These are phyloP conservation scores for Ophiostoma piceae DNA, from an alignment of 2,329 filamentous ascomycete species.

Conservation along the genomic window DNA sequence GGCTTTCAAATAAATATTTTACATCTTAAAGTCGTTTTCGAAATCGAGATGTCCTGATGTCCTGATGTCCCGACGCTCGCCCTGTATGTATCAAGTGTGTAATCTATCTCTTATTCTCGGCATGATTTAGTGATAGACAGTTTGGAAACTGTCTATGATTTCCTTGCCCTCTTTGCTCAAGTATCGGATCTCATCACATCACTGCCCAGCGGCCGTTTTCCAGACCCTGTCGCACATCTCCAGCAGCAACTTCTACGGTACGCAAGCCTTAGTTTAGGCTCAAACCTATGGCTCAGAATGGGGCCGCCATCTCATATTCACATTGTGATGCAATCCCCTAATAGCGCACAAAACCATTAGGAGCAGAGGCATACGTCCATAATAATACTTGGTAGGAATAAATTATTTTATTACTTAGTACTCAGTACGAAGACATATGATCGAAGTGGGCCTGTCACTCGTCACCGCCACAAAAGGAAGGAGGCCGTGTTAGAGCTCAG, in stretches of 20 bases:
- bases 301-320: background rate
- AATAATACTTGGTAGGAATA: background rate
- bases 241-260: background rate
- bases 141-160: background rate
- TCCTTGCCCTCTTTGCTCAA: background rate
- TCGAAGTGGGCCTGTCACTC: background rate
- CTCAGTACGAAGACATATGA: background rate
- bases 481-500: slow-evolving; percentile 1
- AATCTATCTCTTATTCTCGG: background rate
- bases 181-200: slow-evolving; percentile 11
- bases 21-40: background rate
- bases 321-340: too few species aligned
- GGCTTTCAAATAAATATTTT: background rate
- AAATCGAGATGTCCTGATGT: background rate
- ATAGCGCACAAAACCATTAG: background rate
- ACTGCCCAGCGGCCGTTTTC: slow-evolving; percentile 14
- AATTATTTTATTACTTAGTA: too few species aligned
- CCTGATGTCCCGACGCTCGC: too few species aligned
- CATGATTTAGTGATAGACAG: background rate
- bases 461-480: slow-evolving; percentile 13
- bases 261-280: background rate
- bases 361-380: background rate
- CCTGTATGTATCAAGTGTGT: background rate
- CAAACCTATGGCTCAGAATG: background rate
- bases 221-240: background rate